Percentiles rank a stretch among this genome's conserved stretches.
Conservation (phyloP, 2,329 filamentous ascomycete species). For the Penicillium capsulatum region DNA sequence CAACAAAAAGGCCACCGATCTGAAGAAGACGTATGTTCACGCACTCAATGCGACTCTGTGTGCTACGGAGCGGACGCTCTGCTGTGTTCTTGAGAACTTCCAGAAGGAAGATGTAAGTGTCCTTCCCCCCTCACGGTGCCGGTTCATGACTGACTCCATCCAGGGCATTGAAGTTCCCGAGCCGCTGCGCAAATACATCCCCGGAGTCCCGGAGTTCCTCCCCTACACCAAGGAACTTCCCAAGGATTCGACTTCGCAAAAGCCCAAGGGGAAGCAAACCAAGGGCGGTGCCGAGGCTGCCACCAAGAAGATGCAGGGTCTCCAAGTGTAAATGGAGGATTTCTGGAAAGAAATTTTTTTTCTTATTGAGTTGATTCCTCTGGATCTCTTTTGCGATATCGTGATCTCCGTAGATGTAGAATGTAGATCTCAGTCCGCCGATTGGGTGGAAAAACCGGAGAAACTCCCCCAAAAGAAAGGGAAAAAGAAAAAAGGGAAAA, state of each 20-base stretch:
- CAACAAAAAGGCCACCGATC: conserved; percentile 76
- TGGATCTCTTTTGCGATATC: no score
- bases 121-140: neutral
- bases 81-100: conserved; percentile 95
- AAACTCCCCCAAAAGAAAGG: conserved; percentile 1
- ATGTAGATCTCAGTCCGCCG: no score
- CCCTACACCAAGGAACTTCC: conserved; percentile 81
- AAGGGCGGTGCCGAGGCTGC: conserved; percentile 33
- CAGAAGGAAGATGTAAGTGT: conserved; percentile 73
- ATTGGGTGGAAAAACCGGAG: conserved; percentile 6
- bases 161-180: conserved; percentile 76
- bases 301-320: conserved; percentile 39
- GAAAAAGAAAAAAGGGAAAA: conserved; percentile 8
- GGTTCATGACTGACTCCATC: conserved; percentile 1
- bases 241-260: conserved; percentile 65
- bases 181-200: conserved; percentile 81
- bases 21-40: conserved; percentile 91
- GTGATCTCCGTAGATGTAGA: no score
- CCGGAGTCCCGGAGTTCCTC: conserved; percentile 82
- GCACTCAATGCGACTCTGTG: conserved; percentile 85
- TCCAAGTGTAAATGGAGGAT: conserved; percentile 35
- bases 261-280: conserved; percentile 45
- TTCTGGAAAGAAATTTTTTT: neutral
- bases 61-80: conserved; percentile 86
- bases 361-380: no score